Base-by-base conservation (phyloP, 2,329 filamentous ascomycete species). In the Didymella keratinophila region DNA sequence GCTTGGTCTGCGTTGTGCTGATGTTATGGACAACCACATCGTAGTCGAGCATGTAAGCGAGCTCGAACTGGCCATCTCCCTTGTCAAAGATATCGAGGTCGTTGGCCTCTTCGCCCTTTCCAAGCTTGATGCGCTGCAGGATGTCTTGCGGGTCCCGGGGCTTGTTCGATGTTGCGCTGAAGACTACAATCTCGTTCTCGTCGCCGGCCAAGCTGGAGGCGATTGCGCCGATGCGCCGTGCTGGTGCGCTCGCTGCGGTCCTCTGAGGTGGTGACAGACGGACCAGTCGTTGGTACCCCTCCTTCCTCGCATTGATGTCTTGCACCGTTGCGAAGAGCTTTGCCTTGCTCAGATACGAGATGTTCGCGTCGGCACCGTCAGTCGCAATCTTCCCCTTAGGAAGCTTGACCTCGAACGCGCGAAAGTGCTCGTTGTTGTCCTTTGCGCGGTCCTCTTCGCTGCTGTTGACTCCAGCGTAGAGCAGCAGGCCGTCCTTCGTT, bases 371-470 rank as follows among this genome's bases (percentile, higher is more conserved):
- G 58, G 62, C 48, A 11, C 67, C 69, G 25, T 75, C 64, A 76
- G 48, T 76, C 65, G 59, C 50, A 37, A 54, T 23, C 68, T 82
- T 83, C 49, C 72, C 76, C 53, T 80, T 79, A 1, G 84, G 83
- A 63, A 84, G 82, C 59, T 80, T 76, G 63, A 95, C 83, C 62
- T 84, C 82, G 70, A 96, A 90, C 10, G 91, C 84, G 64, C 93
- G 87, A 64, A 98, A 87, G 78, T 97, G 93, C 71, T 91, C 84
- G 75, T 97, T 97, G 72, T 86, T 89, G 64, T 90, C 91, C 64
- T 88, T 87, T 67, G 87, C 83, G 64, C 93, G 84, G 57, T 92
- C 88, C 6, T 83, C 84, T 45, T 87, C 83, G 58, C 89, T 90
- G 58, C 92, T 93, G 76, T 97, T 97, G 79, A 97, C 89, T 32